Evolutionary conservation across 2,329 filamentous ascomycete genomes (phyloP).

Genomic region (Rugonectria rugulosa): DNA sequence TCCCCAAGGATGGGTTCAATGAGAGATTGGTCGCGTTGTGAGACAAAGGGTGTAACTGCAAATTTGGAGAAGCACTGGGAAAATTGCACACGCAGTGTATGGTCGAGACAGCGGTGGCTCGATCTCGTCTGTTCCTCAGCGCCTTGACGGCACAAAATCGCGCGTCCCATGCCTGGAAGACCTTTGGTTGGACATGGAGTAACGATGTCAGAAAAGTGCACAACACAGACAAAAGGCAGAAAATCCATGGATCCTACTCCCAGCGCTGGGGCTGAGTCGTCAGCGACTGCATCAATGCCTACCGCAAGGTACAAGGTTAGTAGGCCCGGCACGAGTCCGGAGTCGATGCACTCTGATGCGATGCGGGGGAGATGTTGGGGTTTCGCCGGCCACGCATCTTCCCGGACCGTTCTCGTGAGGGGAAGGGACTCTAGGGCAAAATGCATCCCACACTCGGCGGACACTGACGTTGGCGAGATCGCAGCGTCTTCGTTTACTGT

Average conservation of each 20-base stretch:
- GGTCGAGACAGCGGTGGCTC: no score
- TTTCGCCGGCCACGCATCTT: slow-evolving; percentile 23
- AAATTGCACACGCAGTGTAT: no score
- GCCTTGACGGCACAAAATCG: background rate
- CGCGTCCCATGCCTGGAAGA: background rate
- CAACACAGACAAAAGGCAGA: slow-evolving; percentile 11
- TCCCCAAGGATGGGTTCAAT: no score
- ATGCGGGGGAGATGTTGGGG: slow-evolving; percentile 23
- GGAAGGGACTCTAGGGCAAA: slow-evolving; percentile 16
- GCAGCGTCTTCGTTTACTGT: background rate
- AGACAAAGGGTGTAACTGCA: background rate
- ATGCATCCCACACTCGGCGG: slow-evolving; percentile 6
- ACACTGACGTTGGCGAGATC: background rate
- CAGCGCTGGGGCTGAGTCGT: slow-evolving; percentile 6
- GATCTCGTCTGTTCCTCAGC: no score
- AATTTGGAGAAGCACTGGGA: no score
- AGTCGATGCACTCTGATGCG: slow-evolving; percentile 15
- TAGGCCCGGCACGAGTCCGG: slow-evolving; percentile 11
- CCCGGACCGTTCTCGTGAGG: slow-evolving; percentile 29
- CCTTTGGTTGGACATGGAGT: background rate
- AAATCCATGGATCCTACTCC: slow-evolving; percentile 12
- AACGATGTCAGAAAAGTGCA: background rate
- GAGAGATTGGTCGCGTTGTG: background rate
- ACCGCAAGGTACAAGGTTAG: slow-evolving; percentile 18
- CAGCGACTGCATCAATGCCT: slow-evolving; percentile 19